Base-by-base conservation (phyloP, 2,329 filamentous ascomycete species). In the Ophiostoma sp. region DNA sequence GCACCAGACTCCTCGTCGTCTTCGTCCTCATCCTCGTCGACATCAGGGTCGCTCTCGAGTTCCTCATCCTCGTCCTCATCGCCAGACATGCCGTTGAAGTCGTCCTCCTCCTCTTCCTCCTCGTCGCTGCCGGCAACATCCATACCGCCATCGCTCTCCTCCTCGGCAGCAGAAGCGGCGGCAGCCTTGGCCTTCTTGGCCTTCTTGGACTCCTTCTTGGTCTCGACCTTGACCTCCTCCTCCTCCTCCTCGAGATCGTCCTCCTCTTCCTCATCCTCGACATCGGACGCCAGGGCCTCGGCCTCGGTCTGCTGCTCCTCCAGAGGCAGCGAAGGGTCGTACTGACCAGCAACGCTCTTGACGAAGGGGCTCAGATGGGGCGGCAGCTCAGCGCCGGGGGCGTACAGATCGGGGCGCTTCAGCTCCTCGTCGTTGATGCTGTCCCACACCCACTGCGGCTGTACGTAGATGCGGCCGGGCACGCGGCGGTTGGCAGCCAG, bases 381-480 rank as follows among this genome's bases (percentile, higher is more conserved):
- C 31, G 95, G 95, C 41, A 99, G 84, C 74, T 92, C 89, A 23
- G 94, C 90, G 23, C 95, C 95, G 1, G 95, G 95, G 0, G 90
- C 92, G 77, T 99, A 99, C 48, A 94, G 81, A 77, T 97, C 93
- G 41, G 94, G 88, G 74, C 91, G 86, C 78, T 97, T 89, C 70
- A 99, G 83, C 79, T 94, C 93, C 73, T 93, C 92, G 65, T 95
- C 92, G 78, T 99, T 99, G 78, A 97, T 83, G 76, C 92, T 94
- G 77, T 99, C 95, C 95, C 95, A 99, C 4, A 99, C 89, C 94
- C 96, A 99, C 79, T 99, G 95, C 27, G 95, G 95, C 82, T 99
- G 95, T 70, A 99, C 82, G 76, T 99, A 99, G 73, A 89, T 93
- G 74, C 95, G 87, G 48, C 94, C 94, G n/a, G 94, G 93, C 72